These are phyloP conservation scores for Phytophthora citricola DNA, from an alignment of 352 stramenopile species.

Conservation along the genomic window DNA sequence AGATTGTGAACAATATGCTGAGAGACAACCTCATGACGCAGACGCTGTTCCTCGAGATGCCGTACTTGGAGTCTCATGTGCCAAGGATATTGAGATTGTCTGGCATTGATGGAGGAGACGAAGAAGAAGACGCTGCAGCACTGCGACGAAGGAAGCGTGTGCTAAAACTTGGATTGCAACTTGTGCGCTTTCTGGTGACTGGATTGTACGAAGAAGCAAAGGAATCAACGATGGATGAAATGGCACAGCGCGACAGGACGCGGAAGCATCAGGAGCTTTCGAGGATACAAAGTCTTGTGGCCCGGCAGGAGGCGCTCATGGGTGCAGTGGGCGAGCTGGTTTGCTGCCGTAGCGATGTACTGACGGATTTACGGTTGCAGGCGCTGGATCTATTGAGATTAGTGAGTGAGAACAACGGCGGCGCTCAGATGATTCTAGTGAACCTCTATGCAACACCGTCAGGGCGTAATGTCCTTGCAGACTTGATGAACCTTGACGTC, in stretches of 20 bases:
- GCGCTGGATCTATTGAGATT: constrained; percentile 69
- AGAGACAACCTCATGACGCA: constrained; percentile 83
- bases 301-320: constrained; percentile 65
- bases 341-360: constrained; percentile 48
- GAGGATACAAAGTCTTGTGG: constrained; percentile 70
- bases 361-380: constrained; percentile 68
- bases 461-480: constrained; percentile 55
- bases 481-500: constrained; percentile 67
- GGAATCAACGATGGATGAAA: constrained; percentile 58
- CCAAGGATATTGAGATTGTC: constrained; percentile 52
- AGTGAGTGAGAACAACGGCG: constrained; percentile 60
- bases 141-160: constrained; percentile 57
- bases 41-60: constrained; percentile 69
- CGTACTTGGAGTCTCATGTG: constrained; percentile 63
- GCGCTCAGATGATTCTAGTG: constrained; percentile 77
- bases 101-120: constrained; percentile 19
- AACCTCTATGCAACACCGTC: constrained; percentile 59
- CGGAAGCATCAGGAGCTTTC: constrained; percentile 54
- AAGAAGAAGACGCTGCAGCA: constrained; percentile 25
- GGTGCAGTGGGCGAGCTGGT: constrained; percentile 68
- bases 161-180: constrained; percentile 66
- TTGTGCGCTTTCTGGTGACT: constrained; percentile 70
- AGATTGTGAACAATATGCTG: constrained; percentile 86
- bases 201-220: constrained; percentile 62
- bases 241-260: constrained; percentile 53